Evolutionary conservation across 257 asterid species (phyloP), one percentile per base, ranked within the genome.

Genomic region (Jasminum sambac): DNA sequence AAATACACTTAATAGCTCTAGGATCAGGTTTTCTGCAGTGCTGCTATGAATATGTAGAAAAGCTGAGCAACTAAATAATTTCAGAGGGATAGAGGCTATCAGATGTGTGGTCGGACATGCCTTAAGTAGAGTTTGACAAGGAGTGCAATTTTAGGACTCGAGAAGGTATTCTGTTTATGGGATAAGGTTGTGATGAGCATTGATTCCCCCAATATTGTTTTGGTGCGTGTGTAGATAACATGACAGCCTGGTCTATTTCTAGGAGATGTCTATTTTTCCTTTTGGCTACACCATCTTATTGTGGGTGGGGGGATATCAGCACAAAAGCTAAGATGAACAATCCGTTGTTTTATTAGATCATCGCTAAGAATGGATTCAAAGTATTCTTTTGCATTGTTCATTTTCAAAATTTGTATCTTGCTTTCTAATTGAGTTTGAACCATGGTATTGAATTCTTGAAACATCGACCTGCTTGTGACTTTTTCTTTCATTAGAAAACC

Each of bases 401-500:
- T 43, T 12, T 16, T 13, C 12, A 43, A 13, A 60, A 70, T 7
- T 3, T 66, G 42, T 21, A 42, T 24, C 17, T 24, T 11, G 60
- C 12, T 6, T 13, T 41, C 14, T 24, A 63, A 68, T 34, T 30
- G 36, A 25, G 25, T 68, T 21, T 41, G 30, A 1, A 50, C 37
- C 48, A 46, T 30, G 21, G 12, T 8, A 7, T 68, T 40, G n/a
- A 68, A 68, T 30, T 50, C 10, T 37, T n/a, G 34, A 21, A 52
- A 52, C 16, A 36, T 36, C 36, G 11, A n/a, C 17, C 5, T 5
- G 14, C 13, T 43, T 67, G 26, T 25, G 12, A 60, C 41, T 70
- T 70, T 70, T 7, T 60, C 74, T 66, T 60, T 74, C 30, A 67
- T 19, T 1, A 40, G 69, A 39, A 40, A 72, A 17, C 38, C 41